A percentile compares a stretch with the other conserved stretches of the same genome.
Conservation (phyloP, 495 filamentous ascomycete genomes). For the Penicillium maclennaniae region DNA sequence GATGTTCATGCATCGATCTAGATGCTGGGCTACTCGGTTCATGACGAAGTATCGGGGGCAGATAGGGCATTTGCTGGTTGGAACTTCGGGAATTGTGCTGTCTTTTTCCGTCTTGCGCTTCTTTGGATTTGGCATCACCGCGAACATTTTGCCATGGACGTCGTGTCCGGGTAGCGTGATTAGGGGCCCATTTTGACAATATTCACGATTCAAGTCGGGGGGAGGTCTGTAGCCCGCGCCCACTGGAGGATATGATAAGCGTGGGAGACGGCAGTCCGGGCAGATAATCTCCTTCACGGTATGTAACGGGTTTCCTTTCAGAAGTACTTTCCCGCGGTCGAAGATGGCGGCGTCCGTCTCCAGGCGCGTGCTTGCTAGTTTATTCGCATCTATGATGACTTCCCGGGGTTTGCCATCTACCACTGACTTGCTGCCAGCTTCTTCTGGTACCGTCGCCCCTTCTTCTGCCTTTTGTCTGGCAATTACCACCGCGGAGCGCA, state of each 20-base stretch:
- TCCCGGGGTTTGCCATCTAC: conserved; percentile 30
- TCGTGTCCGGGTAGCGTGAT: conserved; percentile 71
- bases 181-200: conserved; percentile 74
- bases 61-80: conserved; percentile 66
- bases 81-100: conserved; percentile 40
- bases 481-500: conserved; percentile 66
- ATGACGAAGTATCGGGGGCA: conserved; percentile 59
- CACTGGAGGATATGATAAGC: conserved; percentile 59
- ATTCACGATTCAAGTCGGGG: conserved; percentile 56
- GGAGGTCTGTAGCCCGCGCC: conserved; percentile 57
- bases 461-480: conserved; percentile 64
- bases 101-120: conserved; percentile 43
- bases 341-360: conserved; percentile 70
- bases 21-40: conserved; percentile 64
- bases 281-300: conserved; percentile 69
- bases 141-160: conserved; percentile 77
- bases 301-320: conserved; percentile 73
- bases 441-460: conserved; percentile 36
- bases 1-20: conserved; percentile 77
- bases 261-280: conserved; percentile 61
- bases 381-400: conserved; percentile 34
- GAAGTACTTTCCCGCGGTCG: conserved; percentile 64
- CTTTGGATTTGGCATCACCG: conserved; percentile 54
- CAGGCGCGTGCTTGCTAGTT: conserved; percentile 45
- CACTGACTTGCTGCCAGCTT: conserved; percentile 30